Evolutionary conservation across 1,139 yeast genomes (phyloP).

Genomic region (Protomyces inundatus): DNA sequence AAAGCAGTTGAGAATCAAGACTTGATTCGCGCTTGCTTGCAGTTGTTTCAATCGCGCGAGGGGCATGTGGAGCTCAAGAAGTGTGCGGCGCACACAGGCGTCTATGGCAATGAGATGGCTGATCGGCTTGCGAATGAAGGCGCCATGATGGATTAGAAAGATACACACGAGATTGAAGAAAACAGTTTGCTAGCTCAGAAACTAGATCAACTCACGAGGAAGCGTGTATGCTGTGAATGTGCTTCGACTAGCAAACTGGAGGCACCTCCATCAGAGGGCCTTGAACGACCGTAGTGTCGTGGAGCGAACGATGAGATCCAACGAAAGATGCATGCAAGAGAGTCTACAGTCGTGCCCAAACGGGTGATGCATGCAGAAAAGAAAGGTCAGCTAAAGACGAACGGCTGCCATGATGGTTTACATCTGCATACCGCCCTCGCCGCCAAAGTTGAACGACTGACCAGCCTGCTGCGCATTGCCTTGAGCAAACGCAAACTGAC

Average conservation of each 20-base stretch:
- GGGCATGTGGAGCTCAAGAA: conserved; percentile 47
- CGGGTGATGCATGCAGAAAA: not conserved
- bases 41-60: conserved; percentile 38
- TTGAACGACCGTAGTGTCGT: too few relatives aligned
- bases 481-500: conserved; percentile 76
- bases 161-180: not conserved
- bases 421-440: conserved; percentile 24
- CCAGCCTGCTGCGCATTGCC: conserved; percentile 26
- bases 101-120: conserved; percentile 69
- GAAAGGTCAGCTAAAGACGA: not conserved
- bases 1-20: conserved; percentile 50
- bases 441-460: conserved; percentile 21
- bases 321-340: not conserved
- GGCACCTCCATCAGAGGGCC: too few relatives aligned
- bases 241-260: too few relatives aligned
- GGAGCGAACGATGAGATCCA: too few relatives aligned
- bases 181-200: not conserved
- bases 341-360: not conserved
- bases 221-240: too few relatives aligned
- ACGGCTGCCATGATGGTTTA: not conserved
- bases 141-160: not conserved
- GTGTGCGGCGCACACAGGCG: conserved; percentile 69
- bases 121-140: conserved; percentile 55
- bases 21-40: conserved; percentile 42
- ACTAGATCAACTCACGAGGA: not conserved